Base-by-base conservation (phyloP, 2,329 filamentous ascomycete genomes). In the Neonectria hederae region DNA sequence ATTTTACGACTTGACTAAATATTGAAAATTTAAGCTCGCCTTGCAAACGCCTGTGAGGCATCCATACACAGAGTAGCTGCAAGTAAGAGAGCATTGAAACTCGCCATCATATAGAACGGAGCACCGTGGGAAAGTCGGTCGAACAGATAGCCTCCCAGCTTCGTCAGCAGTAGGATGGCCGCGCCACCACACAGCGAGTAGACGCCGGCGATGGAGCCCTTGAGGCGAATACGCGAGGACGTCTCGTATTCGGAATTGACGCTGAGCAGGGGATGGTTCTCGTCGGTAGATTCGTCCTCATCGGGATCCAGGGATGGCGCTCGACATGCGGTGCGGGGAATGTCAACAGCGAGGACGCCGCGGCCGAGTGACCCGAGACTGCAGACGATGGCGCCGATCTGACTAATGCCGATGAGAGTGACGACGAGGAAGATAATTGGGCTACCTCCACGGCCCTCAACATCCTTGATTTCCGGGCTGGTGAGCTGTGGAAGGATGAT, bases 341-440 rank as follows among this genome's bases (percentile, higher is more conserved):
- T 69, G 51, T 86, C 84, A 2, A 80, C 82, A 5, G 82, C 81
- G 22, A 97, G 83, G 22, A 98, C 90, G 4, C 94, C 94, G 17
- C 89, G 89, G 40, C 93, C 93, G 3, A 99, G 85, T 1, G 96
- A 88, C 1, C 92, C 94, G n/a, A 99, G 86, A 68, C 93, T 97
- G 80, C 94, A 97, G 1, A 99, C 96, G 63, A 99, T 98, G 11
- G 94, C 92, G 2, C 95, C 96, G 66, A 99, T 98, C 79, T 99
- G 96, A 73, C 93, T 97, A 74, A 97, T 88, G 14, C 96, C 96
- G 42, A 98, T 88, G 19, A 97, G 80, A 0, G 90, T 87, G 45
- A 94, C 93, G 17, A 95, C 86, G 13, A 94, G 68, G 75, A 97
- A 94, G 17, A 97, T 89, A 11, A 81, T 83, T 0, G 87, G 85